Base-by-base conservation (phyloP, 257 asterid species). In the Primulina eburnea region DNA sequence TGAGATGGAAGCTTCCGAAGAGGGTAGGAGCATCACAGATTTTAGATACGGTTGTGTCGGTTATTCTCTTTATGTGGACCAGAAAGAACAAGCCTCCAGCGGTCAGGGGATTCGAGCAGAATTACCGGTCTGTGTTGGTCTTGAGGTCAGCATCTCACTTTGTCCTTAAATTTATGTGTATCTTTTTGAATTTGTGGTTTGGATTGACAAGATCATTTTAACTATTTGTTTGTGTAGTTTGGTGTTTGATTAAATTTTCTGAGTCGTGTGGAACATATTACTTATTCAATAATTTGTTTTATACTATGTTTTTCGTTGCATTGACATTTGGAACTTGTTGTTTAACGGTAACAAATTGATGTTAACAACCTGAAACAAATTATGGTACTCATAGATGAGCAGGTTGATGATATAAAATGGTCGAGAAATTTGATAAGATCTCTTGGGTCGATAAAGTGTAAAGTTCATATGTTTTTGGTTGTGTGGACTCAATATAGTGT, bases 31-130 rank as follows among this genome's bases (percentile, higher is more conserved):
- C 71, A 87, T 89, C 64, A 65, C 71, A 16, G 96, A 90, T 77
- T 93, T 93, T 81, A 89, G 77, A 75, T 93, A 90, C 76, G 86
- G 88, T 60, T 93, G 99, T 56, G 68, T 89, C 52, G 99, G 99
- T 72, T 93, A 93, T 81, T 89, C 99, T 14, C 80, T 84, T 67
- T 90, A 90, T 77, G 24, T 78, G 2, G 95, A 86, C 79, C 75
- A 58, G 57, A 85, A 90, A 77, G 79, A 65, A 47, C 77, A 70
- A 63, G 64, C 86, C 62, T 53, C 79, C 53, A 72, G 76, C 52
- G 87, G 64, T 37, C 83, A 78, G 70, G 78, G 82, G 79, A 35
- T 76, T 65, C 84, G 69, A 75, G 72, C 90, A 2, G 94, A 83
- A 77, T 75, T 93, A 70, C 99, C 99, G 2, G 78, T 85, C 34